Conservation (phyloP, 306 rosid species). For the Fagus sylvatica region DNA sequence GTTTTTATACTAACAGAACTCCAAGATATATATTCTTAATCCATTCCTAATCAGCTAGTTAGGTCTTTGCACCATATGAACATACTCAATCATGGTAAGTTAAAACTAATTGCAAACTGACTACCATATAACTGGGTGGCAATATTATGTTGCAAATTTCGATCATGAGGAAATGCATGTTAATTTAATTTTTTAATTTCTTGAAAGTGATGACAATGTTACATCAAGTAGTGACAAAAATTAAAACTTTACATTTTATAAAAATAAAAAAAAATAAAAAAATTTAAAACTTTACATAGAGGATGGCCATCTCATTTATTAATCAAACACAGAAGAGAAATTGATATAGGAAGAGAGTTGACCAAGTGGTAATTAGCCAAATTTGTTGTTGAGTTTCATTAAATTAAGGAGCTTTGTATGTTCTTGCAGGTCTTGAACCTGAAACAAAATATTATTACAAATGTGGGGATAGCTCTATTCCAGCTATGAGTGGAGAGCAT, state of each 20-base stretch:
- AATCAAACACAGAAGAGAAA: not conserved
- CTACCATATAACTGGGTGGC: not conserved
- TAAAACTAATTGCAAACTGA: not conserved
- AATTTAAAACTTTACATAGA: not conserved
- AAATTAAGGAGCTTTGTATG: conserved; percentile 24
- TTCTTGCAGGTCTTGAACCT: conserved; percentile 71
- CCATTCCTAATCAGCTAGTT: conserved; percentile 4
- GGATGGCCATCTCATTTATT: not conserved
- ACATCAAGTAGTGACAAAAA: not conserved
- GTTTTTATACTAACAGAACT: not conserved
- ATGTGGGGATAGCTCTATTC: conserved; percentile 81
- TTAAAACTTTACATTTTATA: no score
- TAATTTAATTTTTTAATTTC: not conserved
- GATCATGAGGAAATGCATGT: not conserved
- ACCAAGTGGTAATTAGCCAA: not conserved
- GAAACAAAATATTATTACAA: conserved; percentile 69
- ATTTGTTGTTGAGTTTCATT: not conserved
- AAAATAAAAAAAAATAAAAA: not conserved
- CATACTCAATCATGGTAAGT: conserved; percentile 1
- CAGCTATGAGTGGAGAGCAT: conserved; percentile 72
- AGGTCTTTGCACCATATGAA: not conserved
- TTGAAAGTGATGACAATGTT: not conserved
- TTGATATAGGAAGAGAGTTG: not conserved
- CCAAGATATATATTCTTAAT: not conserved
- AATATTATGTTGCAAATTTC: not conserved